Percentiles rank a stretch among this genome's conserved stretches.
Conservation (phyloP, 495 filamentous ascomycete species). For the Cenococcum geophilum region DNA sequence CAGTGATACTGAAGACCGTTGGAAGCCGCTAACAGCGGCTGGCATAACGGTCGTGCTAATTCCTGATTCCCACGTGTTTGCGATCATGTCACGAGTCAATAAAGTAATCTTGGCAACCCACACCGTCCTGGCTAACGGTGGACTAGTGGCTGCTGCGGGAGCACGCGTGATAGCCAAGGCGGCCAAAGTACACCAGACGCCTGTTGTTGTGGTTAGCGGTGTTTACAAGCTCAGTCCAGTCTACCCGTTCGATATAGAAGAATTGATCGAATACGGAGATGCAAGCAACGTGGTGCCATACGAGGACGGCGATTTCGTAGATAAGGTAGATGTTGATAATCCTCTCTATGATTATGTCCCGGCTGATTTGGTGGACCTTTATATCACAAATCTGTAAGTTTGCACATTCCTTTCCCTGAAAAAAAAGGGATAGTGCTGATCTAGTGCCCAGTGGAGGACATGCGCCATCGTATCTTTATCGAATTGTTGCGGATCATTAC, state of each 20-base stretch:
- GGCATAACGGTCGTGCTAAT: slow-evolving; percentile 78
- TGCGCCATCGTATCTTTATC: slow-evolving; percentile 66
- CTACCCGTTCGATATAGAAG: slow-evolving; percentile 71
- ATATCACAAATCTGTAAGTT: slow-evolving; percentile 87
- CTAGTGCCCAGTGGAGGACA: slow-evolving; percentile 22
- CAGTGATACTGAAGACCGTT: slow-evolving; percentile 47
- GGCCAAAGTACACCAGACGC: slow-evolving; percentile 68
- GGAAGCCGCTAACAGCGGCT: slow-evolving; percentile 69
- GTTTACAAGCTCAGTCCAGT: slow-evolving; percentile 89
- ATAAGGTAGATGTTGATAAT: slow-evolving; percentile 71
- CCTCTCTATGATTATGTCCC: slow-evolving; percentile 78
- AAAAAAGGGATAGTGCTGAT: not conserved
- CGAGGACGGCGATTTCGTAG: slow-evolving; percentile 66
- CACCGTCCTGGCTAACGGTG: slow-evolving; percentile 79
- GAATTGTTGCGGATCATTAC: slow-evolving; percentile 80
- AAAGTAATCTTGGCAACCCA: slow-evolving; percentile 88
- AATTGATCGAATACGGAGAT: slow-evolving; percentile 75
- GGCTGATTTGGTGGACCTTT: slow-evolving; percentile 74
- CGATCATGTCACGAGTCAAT: slow-evolving; percentile 87
- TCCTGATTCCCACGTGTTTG: slow-evolving; percentile 77
- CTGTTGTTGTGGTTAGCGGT: slow-evolving; percentile 76
- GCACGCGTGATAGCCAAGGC: slow-evolving; percentile 73
- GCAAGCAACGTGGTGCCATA: slow-evolving; percentile 65
- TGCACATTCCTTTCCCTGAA: not conserved
- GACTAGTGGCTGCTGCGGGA: slow-evolving; percentile 71